Percentiles rank a stretch among this genome's conserved stretches.
These are phyloP conservation scores for Pseudocercospora eumusae DNA, from an alignment of 2,329 filamentous ascomycete species.

Conservation along the genomic window DNA sequence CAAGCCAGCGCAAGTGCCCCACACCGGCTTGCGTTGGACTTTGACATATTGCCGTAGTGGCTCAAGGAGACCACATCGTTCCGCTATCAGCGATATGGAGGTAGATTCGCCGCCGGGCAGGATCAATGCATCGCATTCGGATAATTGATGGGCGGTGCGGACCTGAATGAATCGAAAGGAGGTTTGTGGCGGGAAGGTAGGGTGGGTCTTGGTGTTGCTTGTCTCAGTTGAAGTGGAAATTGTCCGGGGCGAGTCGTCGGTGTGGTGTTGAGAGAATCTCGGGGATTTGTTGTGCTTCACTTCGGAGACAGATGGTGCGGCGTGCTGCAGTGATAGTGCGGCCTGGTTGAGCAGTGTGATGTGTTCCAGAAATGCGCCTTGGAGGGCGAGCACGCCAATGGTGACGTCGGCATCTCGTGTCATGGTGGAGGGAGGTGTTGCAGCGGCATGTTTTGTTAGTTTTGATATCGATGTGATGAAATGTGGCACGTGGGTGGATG, in stretches of 20 bases:
- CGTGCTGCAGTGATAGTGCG: slow-evolving; percentile 39
- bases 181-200: slow-evolving; percentile 1
- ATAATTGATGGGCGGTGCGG: slow-evolving; percentile 70
- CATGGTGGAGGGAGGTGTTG: slow-evolving; percentile 10
- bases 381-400: slow-evolving; percentile 71
- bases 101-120: slow-evolving; percentile 95
- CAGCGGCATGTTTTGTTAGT: slow-evolving; percentile 8
- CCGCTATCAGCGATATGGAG: slow-evolving; percentile 84
- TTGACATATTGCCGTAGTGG: slow-evolving; percentile 89
- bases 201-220: slow-evolving; percentile 1
- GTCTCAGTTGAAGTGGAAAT: not conserved
- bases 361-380: slow-evolving; percentile 93
- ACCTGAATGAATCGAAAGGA: slow-evolving; percentile 73
- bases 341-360: slow-evolving; percentile 72
- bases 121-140: slow-evolving; percentile 76
- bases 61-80: slow-evolving; percentile 76
- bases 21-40: slow-evolving; percentile 76
- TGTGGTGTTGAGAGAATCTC: not conserved
- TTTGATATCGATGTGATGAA: not conserved
- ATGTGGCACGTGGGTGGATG: not conserved
- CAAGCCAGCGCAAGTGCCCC: slow-evolving; percentile 94
- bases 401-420: slow-evolving; percentile 43
- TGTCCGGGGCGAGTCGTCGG: not conserved
- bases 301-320: not conserved
- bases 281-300: slow-evolving; percentile 3